Evolutionary conservation across 148 eudicot species (phyloP).

Genomic region (Arbutus unedo): DNA sequence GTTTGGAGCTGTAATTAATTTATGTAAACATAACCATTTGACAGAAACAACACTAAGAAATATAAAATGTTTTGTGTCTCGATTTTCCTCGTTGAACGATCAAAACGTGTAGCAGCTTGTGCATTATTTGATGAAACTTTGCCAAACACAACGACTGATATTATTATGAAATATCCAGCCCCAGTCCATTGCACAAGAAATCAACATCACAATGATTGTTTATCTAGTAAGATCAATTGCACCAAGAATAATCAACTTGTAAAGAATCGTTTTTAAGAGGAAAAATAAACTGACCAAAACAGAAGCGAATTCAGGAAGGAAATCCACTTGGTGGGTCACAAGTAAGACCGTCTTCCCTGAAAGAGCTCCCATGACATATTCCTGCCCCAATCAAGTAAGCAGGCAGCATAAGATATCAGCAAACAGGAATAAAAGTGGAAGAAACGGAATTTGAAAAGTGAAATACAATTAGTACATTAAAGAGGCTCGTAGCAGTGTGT

Average conservation of each 20-base stretch:
- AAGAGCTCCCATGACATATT: conserved; percentile 80
- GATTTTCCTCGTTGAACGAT: background rate
- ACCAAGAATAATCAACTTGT: background rate
- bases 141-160: background rate
- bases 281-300: conserved; percentile 60
- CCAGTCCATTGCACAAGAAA: background rate
- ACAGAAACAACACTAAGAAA: background rate
- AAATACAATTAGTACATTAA: conserved; percentile 40
- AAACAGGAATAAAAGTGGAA: background rate
- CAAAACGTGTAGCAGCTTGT: background rate
- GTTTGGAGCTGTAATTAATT: background rate
- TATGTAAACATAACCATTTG: background rate
- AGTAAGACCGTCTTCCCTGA: conserved; percentile 75
- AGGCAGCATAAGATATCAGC: background rate
- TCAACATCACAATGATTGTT: background rate
- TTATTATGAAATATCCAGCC: background rate
- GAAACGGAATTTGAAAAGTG: background rate
- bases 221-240: background rate
- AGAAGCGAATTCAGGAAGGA: conserved; percentile 80
- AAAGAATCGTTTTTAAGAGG: background rate
- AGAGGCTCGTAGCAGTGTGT: conserved; percentile 84
- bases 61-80: no score
- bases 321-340: conserved; percentile 98
- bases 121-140: background rate
- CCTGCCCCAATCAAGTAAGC: conserved; percentile 44